phyloP scores from a whole-genome alignment of 1,139 yeast species.

The Debaryomyces singareniensis region DNA sequence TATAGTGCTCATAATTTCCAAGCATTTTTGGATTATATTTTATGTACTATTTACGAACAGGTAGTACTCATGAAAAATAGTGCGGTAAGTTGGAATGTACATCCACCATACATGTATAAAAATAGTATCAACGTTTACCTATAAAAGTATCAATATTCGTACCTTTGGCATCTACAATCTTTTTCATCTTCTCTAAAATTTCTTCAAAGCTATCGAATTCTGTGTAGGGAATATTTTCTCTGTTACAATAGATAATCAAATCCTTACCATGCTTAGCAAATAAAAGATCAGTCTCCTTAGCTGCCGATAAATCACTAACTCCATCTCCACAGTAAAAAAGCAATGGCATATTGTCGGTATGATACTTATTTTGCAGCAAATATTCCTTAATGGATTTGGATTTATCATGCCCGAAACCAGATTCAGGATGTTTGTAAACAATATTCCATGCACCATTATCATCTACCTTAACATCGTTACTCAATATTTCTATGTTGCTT shows the following conservation, averaged over 20 bases:
- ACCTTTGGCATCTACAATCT: slow-evolving; percentile 22
- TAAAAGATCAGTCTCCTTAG: slow-evolving; percentile 85
- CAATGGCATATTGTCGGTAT: slow-evolving; percentile 32
- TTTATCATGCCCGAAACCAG: slow-evolving; percentile 93
- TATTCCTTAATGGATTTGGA: slow-evolving; percentile 73
- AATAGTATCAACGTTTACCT: slow-evolving; percentile 15
- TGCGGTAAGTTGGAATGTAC: no score
- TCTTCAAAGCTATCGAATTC: slow-evolving; percentile 74
- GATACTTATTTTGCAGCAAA: slow-evolving; percentile 37
- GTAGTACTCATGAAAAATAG: not conserved
- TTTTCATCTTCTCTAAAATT: slow-evolving; percentile 49
- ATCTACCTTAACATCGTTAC: slow-evolving; percentile 66
- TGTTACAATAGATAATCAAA: slow-evolving; percentile 73
- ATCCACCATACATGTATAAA: no score
- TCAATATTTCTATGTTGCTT: slow-evolving; percentile 67
- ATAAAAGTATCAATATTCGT: slow-evolving; percentile 20
- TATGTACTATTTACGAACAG: no score
- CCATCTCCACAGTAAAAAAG: slow-evolving; percentile 97
- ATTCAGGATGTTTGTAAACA: slow-evolving; percentile 69
- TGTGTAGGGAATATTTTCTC: slow-evolving; percentile 77
- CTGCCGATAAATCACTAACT: slow-evolving; percentile 90
- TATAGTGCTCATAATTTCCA: no score
- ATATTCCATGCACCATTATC: slow-evolving; percentile 67
- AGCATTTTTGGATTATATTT: no score
- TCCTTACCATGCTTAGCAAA: slow-evolving; percentile 94